Percentiles rank a stretch among this genome's conserved stretches.
Conservation (phyloP, 2,329 filamentous ascomycete species). For the Magnaporthales sp. region DNA sequence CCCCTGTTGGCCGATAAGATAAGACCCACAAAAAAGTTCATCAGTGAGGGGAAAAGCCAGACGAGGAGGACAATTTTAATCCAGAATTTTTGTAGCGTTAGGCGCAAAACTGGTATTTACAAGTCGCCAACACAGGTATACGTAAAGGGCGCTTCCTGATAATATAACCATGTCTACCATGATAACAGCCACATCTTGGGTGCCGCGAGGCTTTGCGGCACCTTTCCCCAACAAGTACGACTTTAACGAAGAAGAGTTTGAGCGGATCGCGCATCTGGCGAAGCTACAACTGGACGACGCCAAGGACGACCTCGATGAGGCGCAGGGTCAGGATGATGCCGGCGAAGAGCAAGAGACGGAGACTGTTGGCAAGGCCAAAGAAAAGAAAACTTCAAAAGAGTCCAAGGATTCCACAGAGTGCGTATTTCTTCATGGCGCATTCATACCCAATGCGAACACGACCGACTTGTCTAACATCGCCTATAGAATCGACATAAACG, state of each 20-base stretch:
- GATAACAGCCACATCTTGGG: slow-evolving; percentile 71
- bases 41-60: slow-evolving; percentile 1
- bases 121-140: neutral
- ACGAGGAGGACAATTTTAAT: neutral
- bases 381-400: slow-evolving; percentile 18
- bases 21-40: slow-evolving; percentile 28
- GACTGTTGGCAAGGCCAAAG: slow-evolving; percentile 16
- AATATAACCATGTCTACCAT: slow-evolving; percentile 42
- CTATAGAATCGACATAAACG: slow-evolving; percentile 45
- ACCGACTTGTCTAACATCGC: slow-evolving; percentile 3
- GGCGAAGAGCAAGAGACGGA: slow-evolving; percentile 16
- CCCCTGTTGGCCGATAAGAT: slow-evolving; percentile 19
- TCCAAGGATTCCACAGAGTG: slow-evolving; percentile 26
- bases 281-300: slow-evolving; percentile 85
- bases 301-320: slow-evolving; percentile 72
- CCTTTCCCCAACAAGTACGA: slow-evolving; percentile 68
- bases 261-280: slow-evolving; percentile 65
- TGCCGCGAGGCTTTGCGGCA: slow-evolving; percentile 67
- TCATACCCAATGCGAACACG: neutral
- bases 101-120: neutral
- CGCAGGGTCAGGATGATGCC: slow-evolving; percentile 30
- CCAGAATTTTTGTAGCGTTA: neutral
- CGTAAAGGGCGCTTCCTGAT: neutral
- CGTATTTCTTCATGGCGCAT: slow-evolving; percentile 15
- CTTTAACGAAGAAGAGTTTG: slow-evolving; percentile 67